These are phyloP conservation scores for Metschnikowia colocasiae DNA, from an alignment of 805 yeast species.

Conservation along the genomic window DNA sequence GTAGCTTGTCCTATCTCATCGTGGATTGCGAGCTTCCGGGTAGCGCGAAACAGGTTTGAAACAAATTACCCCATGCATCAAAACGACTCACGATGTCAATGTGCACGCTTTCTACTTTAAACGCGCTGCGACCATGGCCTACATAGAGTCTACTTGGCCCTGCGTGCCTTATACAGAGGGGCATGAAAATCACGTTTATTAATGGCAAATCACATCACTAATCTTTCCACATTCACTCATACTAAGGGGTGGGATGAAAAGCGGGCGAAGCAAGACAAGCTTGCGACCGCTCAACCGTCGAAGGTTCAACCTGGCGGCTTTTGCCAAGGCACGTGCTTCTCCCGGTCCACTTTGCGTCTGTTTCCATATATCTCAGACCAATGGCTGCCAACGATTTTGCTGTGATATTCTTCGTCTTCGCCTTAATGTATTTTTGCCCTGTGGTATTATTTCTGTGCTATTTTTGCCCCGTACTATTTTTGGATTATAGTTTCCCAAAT, in stretches of 20 bases:
- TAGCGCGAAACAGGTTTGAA: constrained; percentile 1
- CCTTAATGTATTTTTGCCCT: too few species aligned
- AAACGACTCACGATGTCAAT: neutral
- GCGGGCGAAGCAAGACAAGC: neutral
- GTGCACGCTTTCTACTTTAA: neutral
- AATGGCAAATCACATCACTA: neutral
- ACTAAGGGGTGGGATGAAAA: neutral
- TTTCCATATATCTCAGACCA: neutral
- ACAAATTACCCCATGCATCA: neutral
- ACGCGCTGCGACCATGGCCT: neutral
- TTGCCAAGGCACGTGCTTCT: too few species aligned
- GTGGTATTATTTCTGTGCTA: too few species aligned
- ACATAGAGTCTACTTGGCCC: neutral
- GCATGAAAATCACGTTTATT: neutral
- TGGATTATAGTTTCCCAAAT: too few species aligned
- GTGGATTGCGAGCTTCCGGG: neutral
- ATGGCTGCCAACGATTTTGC: neutral
- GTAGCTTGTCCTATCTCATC: neutral
- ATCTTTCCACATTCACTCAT: neutral
- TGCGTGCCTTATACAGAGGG: neutral
- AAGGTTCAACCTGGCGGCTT: too few species aligned
- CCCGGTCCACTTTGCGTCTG: neutral
- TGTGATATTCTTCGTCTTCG: too few species aligned
- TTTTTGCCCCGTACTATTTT: too few species aligned
- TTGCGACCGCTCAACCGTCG: too few species aligned